A percentile compares a stretch with the other conserved stretches of the same genome.
Evolutionary conservation across 179 eudicot genomes (phyloP).

Genomic region (Beta macrorhiza): DNA sequence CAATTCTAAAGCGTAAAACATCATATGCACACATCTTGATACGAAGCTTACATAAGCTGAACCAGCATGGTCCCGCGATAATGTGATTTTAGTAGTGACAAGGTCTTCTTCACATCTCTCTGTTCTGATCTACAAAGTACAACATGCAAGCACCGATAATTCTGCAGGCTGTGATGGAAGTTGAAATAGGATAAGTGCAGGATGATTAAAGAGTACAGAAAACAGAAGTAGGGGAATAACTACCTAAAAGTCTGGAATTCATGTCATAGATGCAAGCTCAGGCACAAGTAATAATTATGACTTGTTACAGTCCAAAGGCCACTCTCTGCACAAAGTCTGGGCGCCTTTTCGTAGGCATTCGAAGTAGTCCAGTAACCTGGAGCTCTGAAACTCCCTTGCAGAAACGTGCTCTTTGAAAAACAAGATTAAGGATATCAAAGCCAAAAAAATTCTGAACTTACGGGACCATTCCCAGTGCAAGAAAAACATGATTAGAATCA

Average conservation of each 20-base stretch:
- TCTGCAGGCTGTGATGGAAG: background rate
- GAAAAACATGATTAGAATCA: background rate
- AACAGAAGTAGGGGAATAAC: background rate
- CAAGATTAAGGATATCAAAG: constrained; percentile 42
- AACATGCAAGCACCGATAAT: background rate
- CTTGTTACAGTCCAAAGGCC: constrained; percentile 60
- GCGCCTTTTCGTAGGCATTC: constrained; percentile 96
- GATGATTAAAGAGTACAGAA: background rate
- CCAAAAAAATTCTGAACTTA: background rate
- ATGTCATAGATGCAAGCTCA: background rate
- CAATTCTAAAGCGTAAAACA: too few species aligned
- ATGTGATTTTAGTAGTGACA: background rate
- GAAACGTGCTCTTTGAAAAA: constrained; percentile 62
- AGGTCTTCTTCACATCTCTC: background rate
- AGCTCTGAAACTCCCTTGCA: constrained; percentile 88
- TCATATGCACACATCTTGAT: too few species aligned
- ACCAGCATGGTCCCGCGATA: background rate
- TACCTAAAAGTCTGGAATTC: background rate
- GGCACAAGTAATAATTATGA: background rate
- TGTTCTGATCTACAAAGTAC: background rate
- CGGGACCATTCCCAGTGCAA: background rate
- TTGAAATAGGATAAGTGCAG: background rate
- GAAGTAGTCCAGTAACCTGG: constrained; percentile 74
- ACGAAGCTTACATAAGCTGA: background rate
- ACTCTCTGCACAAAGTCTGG: constrained; percentile 89